phyloP scores from a whole-genome alignment of 306 rosid species.

The Quercus aquifolioides region DNA sequence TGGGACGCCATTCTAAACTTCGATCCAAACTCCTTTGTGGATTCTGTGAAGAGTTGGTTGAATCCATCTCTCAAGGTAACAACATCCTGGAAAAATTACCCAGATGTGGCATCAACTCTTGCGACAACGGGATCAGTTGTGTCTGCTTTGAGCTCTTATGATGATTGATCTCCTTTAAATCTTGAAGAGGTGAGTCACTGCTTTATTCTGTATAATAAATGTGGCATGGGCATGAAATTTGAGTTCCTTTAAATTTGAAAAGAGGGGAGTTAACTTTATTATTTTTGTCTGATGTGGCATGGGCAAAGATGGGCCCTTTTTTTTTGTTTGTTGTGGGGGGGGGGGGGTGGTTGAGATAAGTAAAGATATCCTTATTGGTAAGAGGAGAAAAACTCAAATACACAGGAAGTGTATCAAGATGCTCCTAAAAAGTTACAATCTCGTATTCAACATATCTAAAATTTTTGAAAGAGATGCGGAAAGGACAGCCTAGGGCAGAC shows the following conservation, averaged over 20 bases:
- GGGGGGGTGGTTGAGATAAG: no score
- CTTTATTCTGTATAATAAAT: background rate
- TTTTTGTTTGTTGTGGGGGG: no score
- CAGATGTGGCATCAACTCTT: slow-evolving; percentile 70
- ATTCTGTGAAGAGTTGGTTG: slow-evolving; percentile 78
- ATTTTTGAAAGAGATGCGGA: no score
- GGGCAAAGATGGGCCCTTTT: no score
- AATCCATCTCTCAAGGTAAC: slow-evolving; percentile 80
- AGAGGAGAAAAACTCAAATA: no score
- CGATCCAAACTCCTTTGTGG: slow-evolving; percentile 67
- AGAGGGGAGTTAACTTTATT: no score
- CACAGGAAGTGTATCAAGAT: no score
- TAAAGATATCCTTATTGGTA: no score
- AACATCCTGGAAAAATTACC: slow-evolving; percentile 90
- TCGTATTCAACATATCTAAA: no score
- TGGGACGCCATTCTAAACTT: slow-evolving; percentile 86
- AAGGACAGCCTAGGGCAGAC: no score
- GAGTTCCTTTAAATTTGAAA: background rate
- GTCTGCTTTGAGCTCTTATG: slow-evolving; percentile 72
- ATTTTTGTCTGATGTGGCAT: no score
- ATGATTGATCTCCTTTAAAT: slow-evolving; percentile 42
- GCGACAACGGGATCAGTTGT: slow-evolving; percentile 84
- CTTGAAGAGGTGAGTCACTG: slow-evolving; percentile 31
- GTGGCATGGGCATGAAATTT: background rate
- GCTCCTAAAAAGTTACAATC: no score